Evolutionary conservation across 257 asterid species (phyloP).

Genomic region (Lycium barbarum): DNA sequence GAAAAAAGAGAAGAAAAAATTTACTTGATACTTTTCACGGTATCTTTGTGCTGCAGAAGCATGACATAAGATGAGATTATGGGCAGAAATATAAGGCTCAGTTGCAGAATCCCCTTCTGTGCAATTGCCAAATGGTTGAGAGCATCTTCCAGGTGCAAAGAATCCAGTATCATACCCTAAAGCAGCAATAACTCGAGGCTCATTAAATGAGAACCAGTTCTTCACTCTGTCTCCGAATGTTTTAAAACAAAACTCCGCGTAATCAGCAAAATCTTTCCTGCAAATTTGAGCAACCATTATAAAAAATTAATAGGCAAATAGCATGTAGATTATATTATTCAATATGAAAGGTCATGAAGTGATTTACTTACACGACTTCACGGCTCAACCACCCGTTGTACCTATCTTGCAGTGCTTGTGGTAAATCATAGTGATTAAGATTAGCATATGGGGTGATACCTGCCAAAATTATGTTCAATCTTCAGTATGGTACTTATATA

Average conservation of each 20-base stretch:
- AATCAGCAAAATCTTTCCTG: conserved; percentile 92
- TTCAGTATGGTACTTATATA: not conserved
- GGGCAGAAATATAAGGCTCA: conserved; percentile 88
- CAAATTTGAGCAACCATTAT: not conserved
- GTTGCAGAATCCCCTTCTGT: conserved; percentile 77
- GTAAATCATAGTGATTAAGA: conserved; percentile 92
- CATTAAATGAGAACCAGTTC: conserved; percentile 92
- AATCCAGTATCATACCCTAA: conserved; percentile 78
- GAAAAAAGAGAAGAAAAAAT: not conserved
- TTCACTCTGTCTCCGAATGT: conserved; percentile 86
- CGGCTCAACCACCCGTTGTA: conserved; percentile 81
- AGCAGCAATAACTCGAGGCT: conserved; percentile 83
- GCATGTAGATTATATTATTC: not conserved
- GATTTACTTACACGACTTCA: conserved; percentile 73
- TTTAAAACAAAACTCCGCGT: conserved; percentile 89
- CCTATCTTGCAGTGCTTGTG: conserved; percentile 84
- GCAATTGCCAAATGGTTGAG: conserved; percentile 80
- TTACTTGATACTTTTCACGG: conserved; percentile 60
- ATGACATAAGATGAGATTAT: conserved; percentile 72
- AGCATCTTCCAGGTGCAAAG: conserved; percentile 89
- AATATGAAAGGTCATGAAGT: no score
- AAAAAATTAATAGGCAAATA: not conserved
- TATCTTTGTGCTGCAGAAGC: conserved; percentile 75
- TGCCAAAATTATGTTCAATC: conserved; percentile 30
- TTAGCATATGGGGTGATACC: conserved; percentile 89